These are phyloP conservation scores for Aspergillus sp. DNA, from an alignment of 2,329 filamentous ascomycete genomes.

Conservation along the genomic window DNA sequence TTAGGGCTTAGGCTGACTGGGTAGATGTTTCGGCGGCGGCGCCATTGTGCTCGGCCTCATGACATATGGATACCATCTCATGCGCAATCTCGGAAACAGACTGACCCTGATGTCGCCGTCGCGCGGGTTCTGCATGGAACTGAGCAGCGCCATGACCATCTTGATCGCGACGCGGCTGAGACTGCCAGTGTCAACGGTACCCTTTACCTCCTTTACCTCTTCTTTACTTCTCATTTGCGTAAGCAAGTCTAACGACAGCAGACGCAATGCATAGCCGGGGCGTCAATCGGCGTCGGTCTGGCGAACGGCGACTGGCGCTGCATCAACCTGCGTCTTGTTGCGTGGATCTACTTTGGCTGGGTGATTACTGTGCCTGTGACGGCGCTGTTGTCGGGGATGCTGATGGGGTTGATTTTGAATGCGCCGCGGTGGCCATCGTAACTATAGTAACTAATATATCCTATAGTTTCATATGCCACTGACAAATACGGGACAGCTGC, in stretches of 20 bases:
- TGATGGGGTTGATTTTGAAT: slow-evolving; percentile 45
- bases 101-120: slow-evolving; percentile 42
- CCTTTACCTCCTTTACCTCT: neutral
- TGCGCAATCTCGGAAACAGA: slow-evolving; percentile 41
- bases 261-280: slow-evolving; percentile 38
- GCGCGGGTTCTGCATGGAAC: slow-evolving; percentile 34
- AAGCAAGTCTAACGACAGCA: neutral
- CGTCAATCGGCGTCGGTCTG: slow-evolving; percentile 36
- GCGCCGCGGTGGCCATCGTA: slow-evolving; percentile 33
- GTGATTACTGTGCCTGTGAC: slow-evolving; percentile 46
- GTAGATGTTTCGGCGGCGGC: slow-evolving; percentile 13
- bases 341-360: slow-evolving; percentile 47
- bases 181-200: slow-evolving; percentile 35
- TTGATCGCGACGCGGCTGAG: slow-evolving; percentile 34
- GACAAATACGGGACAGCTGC: no score
- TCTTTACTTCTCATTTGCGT: no score
- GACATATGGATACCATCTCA: slow-evolving; percentile 44
- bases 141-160: slow-evolving; percentile 43
- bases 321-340: slow-evolving; percentile 47
- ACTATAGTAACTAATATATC: neutral
- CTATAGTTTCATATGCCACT: no score
- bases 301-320: slow-evolving; percentile 40
- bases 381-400: slow-evolving; percentile 40
- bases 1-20: slow-evolving; percentile 28
- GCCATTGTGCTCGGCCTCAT: slow-evolving; percentile 35